These are phyloP conservation scores for Irpex rosettiformis DNA, from an alignment of 1,284 basidiomycete species.

Conservation along the genomic window DNA sequence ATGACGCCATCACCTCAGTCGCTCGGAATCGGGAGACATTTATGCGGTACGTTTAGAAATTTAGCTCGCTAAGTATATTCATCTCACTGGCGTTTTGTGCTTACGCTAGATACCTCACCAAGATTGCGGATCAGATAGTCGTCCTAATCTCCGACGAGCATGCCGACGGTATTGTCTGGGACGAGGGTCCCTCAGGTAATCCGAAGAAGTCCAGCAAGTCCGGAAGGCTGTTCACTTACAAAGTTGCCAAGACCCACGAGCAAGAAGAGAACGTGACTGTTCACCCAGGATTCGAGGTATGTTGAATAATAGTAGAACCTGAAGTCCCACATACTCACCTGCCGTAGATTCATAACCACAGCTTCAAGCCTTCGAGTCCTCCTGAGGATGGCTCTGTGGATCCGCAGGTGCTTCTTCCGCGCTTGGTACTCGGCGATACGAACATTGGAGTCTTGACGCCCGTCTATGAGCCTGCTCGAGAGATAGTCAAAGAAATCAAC, in stretches of 20 bases:
- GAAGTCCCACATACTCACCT: neutral
- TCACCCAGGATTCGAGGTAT: constrained; percentile 41
- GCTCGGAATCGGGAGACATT: constrained; percentile 54
- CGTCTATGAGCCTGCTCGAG: constrained; percentile 6
- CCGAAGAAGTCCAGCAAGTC: constrained; percentile 21
- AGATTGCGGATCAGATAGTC: constrained; percentile 50
- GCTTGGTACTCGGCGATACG: constrained; percentile 22
- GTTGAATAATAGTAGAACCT: constrained; percentile 6
- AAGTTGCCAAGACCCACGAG: constrained; percentile 53
- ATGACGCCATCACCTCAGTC: constrained; percentile 41
- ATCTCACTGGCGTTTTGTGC: neutral
- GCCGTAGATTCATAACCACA: constrained; percentile 1
- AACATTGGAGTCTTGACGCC: constrained; percentile 18
- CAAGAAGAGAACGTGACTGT: constrained; percentile 49
- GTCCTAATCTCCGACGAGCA: constrained; percentile 46
- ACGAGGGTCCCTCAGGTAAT: constrained; percentile 21
- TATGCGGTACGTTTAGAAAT: constrained; percentile 41
- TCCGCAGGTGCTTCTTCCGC: constrained; percentile 9
- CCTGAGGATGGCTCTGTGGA: constrained; percentile 2
- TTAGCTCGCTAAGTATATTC: neutral
- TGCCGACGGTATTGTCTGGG: constrained; percentile 40
- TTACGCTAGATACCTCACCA: constrained; percentile 47
- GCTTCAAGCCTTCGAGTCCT: neutral
- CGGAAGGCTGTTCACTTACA: constrained; percentile 49
- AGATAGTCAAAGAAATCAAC: neutral